Conservation (phyloP, 2,329 filamentous ascomycete species). For the Botrytis hyacinthi region DNA sequence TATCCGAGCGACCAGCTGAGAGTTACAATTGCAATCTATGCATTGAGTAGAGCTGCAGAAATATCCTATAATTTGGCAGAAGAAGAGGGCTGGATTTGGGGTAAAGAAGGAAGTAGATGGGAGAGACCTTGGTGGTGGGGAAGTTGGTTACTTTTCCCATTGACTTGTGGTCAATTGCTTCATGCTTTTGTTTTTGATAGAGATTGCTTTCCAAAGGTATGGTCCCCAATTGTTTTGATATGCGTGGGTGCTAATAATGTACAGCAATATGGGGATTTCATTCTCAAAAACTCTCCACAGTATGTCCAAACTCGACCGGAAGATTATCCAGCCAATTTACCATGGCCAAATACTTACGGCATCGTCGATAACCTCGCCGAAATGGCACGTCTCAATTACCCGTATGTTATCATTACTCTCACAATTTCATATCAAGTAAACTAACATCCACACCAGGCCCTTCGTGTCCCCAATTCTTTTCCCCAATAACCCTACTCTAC, state of each 20-base stretch:
- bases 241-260: conserved; percentile 18
- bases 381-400: conserved; percentile 82
- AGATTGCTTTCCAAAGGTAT: conserved; percentile 66
- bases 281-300: conserved; percentile 66
- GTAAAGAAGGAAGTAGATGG: conserved; percentile 52
- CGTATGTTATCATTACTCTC: conserved; percentile 51
- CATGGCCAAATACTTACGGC: conserved; percentile 73
- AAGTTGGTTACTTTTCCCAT: conserved; percentile 76
- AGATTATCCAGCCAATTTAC: conserved; percentile 61
- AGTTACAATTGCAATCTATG: conserved; percentile 77
- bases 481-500: conserved; percentile 66
- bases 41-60: conserved; percentile 77
- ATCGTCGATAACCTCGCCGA: conserved; percentile 78
- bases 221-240: conserved; percentile 38
- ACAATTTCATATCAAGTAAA: conserved; percentile 19
- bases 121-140: conserved; percentile 79
- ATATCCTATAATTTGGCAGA: conserved; percentile 83
- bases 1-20: conserved; percentile 69
- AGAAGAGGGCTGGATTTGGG: conserved; percentile 67
- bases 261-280: conserved; percentile 59
- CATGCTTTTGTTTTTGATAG: conserved; percentile 75
- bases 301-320: conserved; percentile 75
- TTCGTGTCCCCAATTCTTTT: conserved; percentile 87
- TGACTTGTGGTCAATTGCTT: conserved; percentile 73
- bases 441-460: conserved; percentile 47